These are phyloP conservation scores for Saccharomycopsis babjevae DNA, from an alignment of 805 yeast species.

Conservation along the genomic window DNA sequence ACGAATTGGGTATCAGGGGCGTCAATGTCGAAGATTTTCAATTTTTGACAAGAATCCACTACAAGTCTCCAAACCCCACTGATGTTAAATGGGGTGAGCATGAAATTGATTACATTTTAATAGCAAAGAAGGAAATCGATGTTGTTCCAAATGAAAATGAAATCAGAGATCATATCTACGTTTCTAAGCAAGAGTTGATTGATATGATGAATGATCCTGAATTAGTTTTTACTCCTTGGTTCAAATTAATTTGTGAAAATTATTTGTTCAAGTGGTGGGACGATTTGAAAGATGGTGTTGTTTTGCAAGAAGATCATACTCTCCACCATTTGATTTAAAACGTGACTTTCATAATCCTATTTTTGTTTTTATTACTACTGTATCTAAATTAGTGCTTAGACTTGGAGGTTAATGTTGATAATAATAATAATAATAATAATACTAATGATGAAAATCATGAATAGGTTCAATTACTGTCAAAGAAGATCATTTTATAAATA, in stretches of 20 bases:
- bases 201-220: constrained; percentile 60
- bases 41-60: constrained; percentile 88
- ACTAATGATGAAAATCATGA: not conserved
- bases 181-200: constrained; percentile 53
- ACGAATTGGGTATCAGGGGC: constrained; percentile 80
- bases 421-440: too few species aligned
- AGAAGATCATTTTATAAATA: not conserved
- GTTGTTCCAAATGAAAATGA: constrained; percentile 66
- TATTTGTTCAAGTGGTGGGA: constrained; percentile 94
- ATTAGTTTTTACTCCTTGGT: constrained; percentile 95
- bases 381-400: too few species aligned
- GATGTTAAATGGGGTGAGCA: constrained; percentile 93
- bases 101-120: constrained; percentile 89
- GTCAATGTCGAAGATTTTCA: constrained; percentile 59
- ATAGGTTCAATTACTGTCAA: not conserved
- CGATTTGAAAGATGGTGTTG: constrained; percentile 47
- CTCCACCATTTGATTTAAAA: constrained; percentile 24
- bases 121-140: constrained; percentile 39
- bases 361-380: not conserved
- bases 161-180: constrained; percentile 73
- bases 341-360: not conserved
- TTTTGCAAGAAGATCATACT: constrained; percentile 32
- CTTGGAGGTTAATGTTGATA: too few species aligned
- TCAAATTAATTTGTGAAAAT: constrained; percentile 86
- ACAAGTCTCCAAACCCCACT: constrained; percentile 71